Conservation (phyloP, 2,329 filamentous ascomycete species). For the Sphaerulina populicola region DNA sequence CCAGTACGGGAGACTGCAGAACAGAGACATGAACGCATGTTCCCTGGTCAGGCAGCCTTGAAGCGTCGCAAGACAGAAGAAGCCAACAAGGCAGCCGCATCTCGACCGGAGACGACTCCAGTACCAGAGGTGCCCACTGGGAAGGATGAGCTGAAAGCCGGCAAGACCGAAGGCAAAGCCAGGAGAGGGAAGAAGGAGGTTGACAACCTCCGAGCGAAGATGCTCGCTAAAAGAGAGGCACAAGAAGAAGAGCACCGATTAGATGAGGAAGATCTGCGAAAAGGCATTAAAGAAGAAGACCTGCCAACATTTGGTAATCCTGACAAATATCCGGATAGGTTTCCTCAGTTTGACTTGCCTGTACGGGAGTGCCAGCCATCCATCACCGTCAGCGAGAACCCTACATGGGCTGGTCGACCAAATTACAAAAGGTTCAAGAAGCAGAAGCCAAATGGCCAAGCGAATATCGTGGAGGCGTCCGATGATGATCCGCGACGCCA, state of each 20-base stretch:
- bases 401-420: constrained; percentile 79
- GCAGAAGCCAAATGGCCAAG: constrained; percentile 23
- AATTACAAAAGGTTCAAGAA: constrained; percentile 86
- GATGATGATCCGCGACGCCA: constrained; percentile 33
- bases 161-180: constrained; percentile 38
- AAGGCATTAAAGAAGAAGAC: constrained; percentile 62
- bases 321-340: constrained; percentile 4
- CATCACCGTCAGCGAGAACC: constrained; percentile 6
- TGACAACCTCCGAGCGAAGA: constrained; percentile 9
- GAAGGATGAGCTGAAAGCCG: constrained; percentile 23
- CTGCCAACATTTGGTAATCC: constrained; percentile 57
- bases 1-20: constrained; percentile 16
- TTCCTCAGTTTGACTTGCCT: constrained; percentile 62
- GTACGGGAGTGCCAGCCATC: constrained; percentile 18
- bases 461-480: not conserved
- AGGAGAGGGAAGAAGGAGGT: constrained; percentile 25
- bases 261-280: constrained; percentile 55
- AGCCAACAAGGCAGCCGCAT: not conserved
- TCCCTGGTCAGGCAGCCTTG: constrained; percentile 66
- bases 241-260: constrained; percentile 49
- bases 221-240: constrained; percentile 42
- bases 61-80: constrained; percentile 67
- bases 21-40: constrained; percentile 61
- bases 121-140: not conserved
- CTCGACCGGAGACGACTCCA: constrained; percentile 1